Conservation (phyloP, 2,329 filamentous ascomycete genomes). For the Huntiella omanensis region DNA sequence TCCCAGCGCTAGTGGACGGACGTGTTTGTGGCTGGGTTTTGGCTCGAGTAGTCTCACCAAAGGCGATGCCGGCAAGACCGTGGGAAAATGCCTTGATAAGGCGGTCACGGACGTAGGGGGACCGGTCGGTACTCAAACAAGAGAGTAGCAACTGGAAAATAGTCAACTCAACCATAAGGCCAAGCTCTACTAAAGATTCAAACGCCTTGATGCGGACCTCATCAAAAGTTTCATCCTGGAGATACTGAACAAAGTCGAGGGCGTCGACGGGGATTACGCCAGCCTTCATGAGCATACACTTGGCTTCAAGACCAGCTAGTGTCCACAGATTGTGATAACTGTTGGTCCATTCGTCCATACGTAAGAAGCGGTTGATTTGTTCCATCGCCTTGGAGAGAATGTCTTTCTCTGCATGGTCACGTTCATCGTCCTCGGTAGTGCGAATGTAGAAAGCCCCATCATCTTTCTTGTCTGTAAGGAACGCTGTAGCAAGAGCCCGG, state of each 20-base stretch:
- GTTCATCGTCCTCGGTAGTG: constrained; percentile 19
- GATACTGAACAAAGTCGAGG: constrained; percentile 41
- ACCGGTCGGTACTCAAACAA: constrained; percentile 40
- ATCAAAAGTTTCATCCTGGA: constrained; percentile 44
- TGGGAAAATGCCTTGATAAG: constrained; percentile 40
- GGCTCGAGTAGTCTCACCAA: constrained; percentile 28
- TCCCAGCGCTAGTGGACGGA: background rate
- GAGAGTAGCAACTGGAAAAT: constrained; percentile 39
- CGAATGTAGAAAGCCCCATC: constrained; percentile 13
- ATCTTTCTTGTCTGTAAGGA: constrained; percentile 27
- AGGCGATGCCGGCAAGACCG: constrained; percentile 43
- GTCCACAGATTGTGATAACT: constrained; percentile 53
- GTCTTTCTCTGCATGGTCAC: constrained; percentile 25
- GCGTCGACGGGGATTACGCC: constrained; percentile 36
- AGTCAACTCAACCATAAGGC: constrained; percentile 33
- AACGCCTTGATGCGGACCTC: constrained; percentile 47
- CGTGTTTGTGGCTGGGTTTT: constrained; percentile 1
- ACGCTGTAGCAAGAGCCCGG: constrained; percentile 36
- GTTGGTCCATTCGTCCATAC: constrained; percentile 49
- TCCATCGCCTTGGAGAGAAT: constrained; percentile 36
- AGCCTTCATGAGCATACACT: constrained; percentile 43
- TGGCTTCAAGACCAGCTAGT: constrained; percentile 40
- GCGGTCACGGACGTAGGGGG: constrained; percentile 41
- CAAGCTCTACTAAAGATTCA: constrained; percentile 44
- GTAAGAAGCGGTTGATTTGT: constrained; percentile 46